Base-by-base conservation (phyloP, 1,284 basidiomycete genomes). In the Termitomyces sp. region DNA sequence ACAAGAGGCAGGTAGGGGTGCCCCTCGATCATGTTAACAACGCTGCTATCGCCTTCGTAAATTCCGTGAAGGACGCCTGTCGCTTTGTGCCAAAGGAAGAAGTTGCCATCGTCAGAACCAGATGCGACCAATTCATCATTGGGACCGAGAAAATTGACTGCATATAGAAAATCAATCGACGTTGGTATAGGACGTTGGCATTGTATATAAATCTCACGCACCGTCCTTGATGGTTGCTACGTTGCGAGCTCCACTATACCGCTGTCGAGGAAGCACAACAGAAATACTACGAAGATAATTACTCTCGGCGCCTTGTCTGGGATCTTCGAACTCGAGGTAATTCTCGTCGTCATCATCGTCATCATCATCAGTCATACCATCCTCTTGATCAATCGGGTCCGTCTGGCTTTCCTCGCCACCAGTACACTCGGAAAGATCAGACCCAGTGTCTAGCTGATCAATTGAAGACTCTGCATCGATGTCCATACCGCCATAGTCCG, bases 191-290 rank as follows among this genome's bases (percentile, higher is more conserved):
- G 40, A 10, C n/a, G n/a, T n/a, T n/a, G n/a, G n/a, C n/a, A n/a
- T n/a, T n/a, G 21, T 13, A 44, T 9, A 21, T 24, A 21, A 26
- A 30, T 41, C 46, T 31, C 30, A 41, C 84, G 67, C 61, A 90
- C 93, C 91, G 68, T 97, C 94, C 70, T 97, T 98, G 53, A 95
- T 83, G 0, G 94, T 98, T 61, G 87, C 84, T 3, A 88, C 74
- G 68, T 97, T 98, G 58, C 86, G 82, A 39, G 88, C 85, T 1
- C 94, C 94, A 24, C 68, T 67, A 69, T 82, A 97, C 8, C 79
- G 77, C 53, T 68, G 69, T 28, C 82, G 79, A n/a, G 94, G 93
- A 53, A 81, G 72, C 50, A 96, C 72, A 34, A 84, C 67, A 1
- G 91, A 84, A 1, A 84, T 73, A 54, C 70, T 64, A 13, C 71